Percentiles rank a stretch among this genome's conserved stretches.
Conservation (phyloP, 2,329 filamentous ascomycete genomes). For the Cladophialophora yegresii region DNA sequence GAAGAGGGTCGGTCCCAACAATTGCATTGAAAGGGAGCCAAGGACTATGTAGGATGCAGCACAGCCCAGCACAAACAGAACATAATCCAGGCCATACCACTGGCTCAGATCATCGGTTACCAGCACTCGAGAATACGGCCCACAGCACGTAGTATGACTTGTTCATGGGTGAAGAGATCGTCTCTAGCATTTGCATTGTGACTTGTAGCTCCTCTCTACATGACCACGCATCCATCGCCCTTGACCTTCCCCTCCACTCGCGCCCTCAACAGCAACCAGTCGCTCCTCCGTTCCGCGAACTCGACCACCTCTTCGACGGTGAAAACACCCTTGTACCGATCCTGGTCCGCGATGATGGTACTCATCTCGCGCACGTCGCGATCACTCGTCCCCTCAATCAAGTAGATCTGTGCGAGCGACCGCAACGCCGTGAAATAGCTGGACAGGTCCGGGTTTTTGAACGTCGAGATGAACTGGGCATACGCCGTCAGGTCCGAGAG, state of each 20-base stretch:
- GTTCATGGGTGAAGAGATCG: background rate
- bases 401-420: constrained; percentile 91
- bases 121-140: no score
- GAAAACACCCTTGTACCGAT: constrained; percentile 89
- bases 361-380: constrained; percentile 89
- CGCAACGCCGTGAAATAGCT: constrained; percentile 89
- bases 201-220: constrained; percentile 57
- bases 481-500: constrained; percentile 98
- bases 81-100: no score
- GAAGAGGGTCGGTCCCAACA: background rate
- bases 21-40: background rate
- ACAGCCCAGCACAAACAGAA: no score
- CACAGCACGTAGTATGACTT: background rate
- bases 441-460: constrained; percentile 79
- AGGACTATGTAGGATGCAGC: background rate
- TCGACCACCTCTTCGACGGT: constrained; percentile 96
- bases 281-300: constrained; percentile 88
- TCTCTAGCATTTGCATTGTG: background rate
- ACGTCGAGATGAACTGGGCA: constrained; percentile 76
- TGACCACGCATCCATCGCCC: constrained; percentile 81
- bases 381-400: constrained; percentile 69
- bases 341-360: constrained; percentile 86
- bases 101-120: no score
- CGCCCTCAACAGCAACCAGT: constrained; percentile 89
- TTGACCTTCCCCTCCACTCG: constrained; percentile 97